A percentile compares a stretch with the other conserved stretches of the same genome.
Evolutionary conservation across 169 alveolate species (phyloP).

Genomic region (Eimeria necatrix): DNA sequence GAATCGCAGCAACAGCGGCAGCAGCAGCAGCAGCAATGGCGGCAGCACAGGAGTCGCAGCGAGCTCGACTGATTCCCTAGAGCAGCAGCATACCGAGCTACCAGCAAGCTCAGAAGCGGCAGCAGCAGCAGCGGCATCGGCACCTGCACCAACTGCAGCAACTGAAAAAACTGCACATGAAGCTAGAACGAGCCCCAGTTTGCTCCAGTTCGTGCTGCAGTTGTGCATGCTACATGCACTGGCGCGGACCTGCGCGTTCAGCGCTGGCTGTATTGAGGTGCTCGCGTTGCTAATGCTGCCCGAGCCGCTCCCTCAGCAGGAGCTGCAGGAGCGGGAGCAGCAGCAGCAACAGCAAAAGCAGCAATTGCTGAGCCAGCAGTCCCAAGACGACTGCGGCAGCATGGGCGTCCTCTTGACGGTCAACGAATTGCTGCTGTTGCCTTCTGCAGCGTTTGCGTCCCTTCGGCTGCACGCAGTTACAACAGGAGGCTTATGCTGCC

Average conservation of each 20-base stretch:
- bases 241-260: constrained; percentile 68
- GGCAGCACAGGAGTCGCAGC: background rate
- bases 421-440: constrained; percentile 70
- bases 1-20: background rate
- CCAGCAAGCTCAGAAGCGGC: background rate
- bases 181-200: constrained; percentile 13
- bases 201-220: constrained; percentile 75
- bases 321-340: constrained; percentile 37
- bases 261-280: constrained; percentile 63
- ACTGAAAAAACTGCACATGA: background rate
- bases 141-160: background rate
- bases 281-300: constrained; percentile 43
- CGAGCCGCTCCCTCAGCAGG: constrained; percentile 20
- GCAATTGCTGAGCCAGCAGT: background rate
- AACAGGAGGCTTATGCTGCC: constrained; percentile 39
- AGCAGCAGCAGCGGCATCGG: constrained; percentile 26
- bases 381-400: constrained; percentile 52
- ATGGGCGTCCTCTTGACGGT: constrained; percentile 24
- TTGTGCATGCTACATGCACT: constrained; percentile 64
- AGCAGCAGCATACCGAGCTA: background rate
- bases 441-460: constrained; percentile 70
- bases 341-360: constrained; percentile 18
- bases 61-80: background rate
- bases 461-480: constrained; percentile 71
- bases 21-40: background rate